phyloP scores from a whole-genome alignment of 371 early-diverging fungal genomes.

The Capillidium rhysosporum region DNA sequence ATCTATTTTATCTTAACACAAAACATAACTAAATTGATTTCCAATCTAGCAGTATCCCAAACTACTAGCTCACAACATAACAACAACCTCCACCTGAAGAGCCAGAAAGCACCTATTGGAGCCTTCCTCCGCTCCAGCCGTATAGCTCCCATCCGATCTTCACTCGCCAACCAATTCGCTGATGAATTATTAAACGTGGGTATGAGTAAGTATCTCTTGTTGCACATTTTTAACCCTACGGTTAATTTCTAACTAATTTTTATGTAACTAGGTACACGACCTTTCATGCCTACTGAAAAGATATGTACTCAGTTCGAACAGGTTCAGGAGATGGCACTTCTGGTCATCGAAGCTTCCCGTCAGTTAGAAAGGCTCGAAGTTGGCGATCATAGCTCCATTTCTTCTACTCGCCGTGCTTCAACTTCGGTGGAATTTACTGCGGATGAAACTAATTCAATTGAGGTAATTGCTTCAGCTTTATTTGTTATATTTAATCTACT shows the following conservation, averaged over 20 bases:
- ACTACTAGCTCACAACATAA: neutral
- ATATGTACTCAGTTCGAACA: neutral
- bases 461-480: no score
- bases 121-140: neutral
- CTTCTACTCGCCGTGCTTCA: neutral
- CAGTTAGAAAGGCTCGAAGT: neutral
- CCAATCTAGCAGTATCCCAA: neutral
- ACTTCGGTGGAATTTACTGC: neutral
- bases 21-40: neutral
- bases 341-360: neutral
- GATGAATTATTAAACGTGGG: neutral
- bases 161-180: neutral
- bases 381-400: neutral
- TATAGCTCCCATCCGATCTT: neutral
- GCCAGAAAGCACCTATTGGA: neutral
- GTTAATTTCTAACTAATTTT: neutral
- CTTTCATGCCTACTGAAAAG: slow-evolving; percentile 1
- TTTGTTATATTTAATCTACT: no score
- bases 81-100: neutral
- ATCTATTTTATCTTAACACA: neutral
- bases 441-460: no score
- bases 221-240: neutral
- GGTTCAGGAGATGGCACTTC: neutral
- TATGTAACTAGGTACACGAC: neutral
- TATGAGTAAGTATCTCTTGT: neutral